Percentiles rank a stretch among this genome's conserved stretches.
phyloP scores from a whole-genome alignment of 2,329 filamentous ascomycete species.

The Mycosphaerella arachidis region DNA sequence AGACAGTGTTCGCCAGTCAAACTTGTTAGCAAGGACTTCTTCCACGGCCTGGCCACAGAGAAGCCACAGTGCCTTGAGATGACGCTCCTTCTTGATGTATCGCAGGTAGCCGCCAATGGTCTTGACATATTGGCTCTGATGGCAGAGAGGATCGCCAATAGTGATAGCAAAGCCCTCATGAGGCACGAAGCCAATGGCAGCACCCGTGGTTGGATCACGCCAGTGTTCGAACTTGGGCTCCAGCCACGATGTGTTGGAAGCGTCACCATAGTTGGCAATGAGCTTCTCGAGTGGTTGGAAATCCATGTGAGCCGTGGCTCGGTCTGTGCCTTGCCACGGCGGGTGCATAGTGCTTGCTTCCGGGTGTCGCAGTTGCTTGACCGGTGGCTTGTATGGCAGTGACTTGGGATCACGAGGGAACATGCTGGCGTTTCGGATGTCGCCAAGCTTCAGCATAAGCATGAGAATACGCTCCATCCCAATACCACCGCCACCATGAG shows the following conservation, averaged over 20 bases:
- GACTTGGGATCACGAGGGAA: constrained; percentile 88
- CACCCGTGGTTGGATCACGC: constrained; percentile 74
- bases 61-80: constrained; percentile 81
- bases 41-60: constrained; percentile 76
- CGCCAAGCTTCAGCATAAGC: constrained; percentile 77
- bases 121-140: constrained; percentile 67
- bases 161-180: constrained; percentile 76
- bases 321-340: constrained; percentile 55
- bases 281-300: constrained; percentile 77
- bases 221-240: constrained; percentile 85
- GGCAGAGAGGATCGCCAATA: constrained; percentile 82
- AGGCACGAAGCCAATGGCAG: constrained; percentile 77
- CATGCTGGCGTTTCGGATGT: constrained; percentile 81
- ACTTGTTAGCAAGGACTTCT: constrained; percentile 70
- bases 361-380: constrained; percentile 70
- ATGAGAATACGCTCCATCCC: constrained; percentile 86
- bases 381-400: constrained; percentile 63
- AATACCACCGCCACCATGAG: constrained; percentile 85
- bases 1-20: constrained; percentile 84
- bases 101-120: constrained; percentile 71
- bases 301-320: constrained; percentile 45
- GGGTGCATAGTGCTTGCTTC: constrained; percentile 78
- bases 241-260: constrained; percentile 89
- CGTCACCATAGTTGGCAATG: constrained; percentile 92
- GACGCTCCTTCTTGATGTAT: constrained; percentile 65